Percentiles rank a stretch among this genome's conserved stretches.
These are phyloP conservation scores for Ogataea corticis DNA, from an alignment of 805 yeast genomes.

Conservation along the genomic window DNA sequence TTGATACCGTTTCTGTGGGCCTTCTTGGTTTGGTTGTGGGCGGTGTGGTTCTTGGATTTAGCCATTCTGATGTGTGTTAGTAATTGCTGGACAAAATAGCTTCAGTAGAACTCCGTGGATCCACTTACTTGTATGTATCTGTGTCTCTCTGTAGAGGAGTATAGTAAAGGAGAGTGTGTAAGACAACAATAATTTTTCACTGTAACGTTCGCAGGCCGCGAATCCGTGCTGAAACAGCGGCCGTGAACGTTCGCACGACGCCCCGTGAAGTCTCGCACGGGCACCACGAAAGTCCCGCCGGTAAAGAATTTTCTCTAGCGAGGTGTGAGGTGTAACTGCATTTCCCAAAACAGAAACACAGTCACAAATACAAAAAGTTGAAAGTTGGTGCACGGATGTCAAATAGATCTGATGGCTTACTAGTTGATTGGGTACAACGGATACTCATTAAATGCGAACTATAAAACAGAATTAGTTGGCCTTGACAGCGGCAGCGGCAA, in stretches of 20 bases:
- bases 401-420: too few relatives aligned
- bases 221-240: not conserved
- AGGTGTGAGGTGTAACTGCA: not conserved
- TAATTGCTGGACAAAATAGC: constrained; percentile 1
- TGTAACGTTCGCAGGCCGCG: not conserved
- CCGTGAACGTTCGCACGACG: too few relatives aligned
- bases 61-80: constrained; percentile 61
- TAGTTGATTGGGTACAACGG: not conserved
- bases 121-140: constrained; percentile 5
- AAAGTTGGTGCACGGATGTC: constrained; percentile 1
- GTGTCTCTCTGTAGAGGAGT: not conserved
- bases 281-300: not conserved
- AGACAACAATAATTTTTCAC: constrained; percentile 4
- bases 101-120: not conserved
- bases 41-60: constrained; percentile 99
- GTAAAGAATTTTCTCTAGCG: not conserved
- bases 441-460: not conserved
- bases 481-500: constrained; percentile 59
- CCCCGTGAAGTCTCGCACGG: too few relatives aligned
- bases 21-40: constrained; percentile 99
- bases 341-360: not conserved
- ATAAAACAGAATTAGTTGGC: constrained; percentile 1
- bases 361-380: not conserved
- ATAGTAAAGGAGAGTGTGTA: not conserved
- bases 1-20: constrained; percentile 99